phyloP scores from a whole-genome alignment of 2,329 filamentous ascomycete species.

The Fusarium domesticum region DNA sequence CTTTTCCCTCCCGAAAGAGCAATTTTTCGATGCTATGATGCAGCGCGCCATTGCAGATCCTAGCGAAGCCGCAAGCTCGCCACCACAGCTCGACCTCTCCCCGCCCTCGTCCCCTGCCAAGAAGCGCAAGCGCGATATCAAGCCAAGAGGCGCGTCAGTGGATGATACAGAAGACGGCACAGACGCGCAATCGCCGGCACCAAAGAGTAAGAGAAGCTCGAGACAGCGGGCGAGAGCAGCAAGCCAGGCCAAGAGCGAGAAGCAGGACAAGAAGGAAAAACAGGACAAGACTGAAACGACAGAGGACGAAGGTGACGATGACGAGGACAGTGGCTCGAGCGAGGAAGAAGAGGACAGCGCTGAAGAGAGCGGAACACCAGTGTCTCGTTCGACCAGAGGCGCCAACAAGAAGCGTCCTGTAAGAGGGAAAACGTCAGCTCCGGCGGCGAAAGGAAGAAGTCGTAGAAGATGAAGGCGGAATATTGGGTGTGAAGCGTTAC shows the following conservation, averaged over 20 bases:
- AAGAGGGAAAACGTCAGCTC: constrained; percentile 8
- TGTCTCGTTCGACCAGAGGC: constrained; percentile 37
- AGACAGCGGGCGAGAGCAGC: constrained; percentile 44
- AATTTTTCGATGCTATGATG: constrained; percentile 48
- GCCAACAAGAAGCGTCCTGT: constrained; percentile 33
- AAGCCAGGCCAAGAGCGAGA: constrained; percentile 41
- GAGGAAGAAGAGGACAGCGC: constrained; percentile 36
- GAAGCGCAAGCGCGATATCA: constrained; percentile 46
- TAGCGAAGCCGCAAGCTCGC: constrained; percentile 49
- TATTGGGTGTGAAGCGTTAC: background rate
- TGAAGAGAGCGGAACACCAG: constrained; percentile 39
- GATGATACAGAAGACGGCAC: constrained; percentile 49
- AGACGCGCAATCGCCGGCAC: constrained; percentile 36
- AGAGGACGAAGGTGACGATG: constrained; percentile 39
- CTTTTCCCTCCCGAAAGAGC: constrained; percentile 56
- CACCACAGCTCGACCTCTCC: constrained; percentile 43
- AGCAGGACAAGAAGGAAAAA: constrained; percentile 23
- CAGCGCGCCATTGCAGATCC: constrained; percentile 43
- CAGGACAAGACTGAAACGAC: constrained; percentile 36
- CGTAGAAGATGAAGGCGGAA: constrained; percentile 26
- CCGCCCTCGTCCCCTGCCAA: constrained; percentile 34
- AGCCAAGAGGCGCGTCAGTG: constrained; percentile 42
- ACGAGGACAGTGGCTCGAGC: constrained; percentile 34
- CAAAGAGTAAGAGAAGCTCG: constrained; percentile 41
- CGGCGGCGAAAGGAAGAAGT: constrained; percentile 33